These are phyloP conservation scores for Kodamaea restingae DNA, from an alignment of 805 yeast genomes.

Conservation along the genomic window DNA sequence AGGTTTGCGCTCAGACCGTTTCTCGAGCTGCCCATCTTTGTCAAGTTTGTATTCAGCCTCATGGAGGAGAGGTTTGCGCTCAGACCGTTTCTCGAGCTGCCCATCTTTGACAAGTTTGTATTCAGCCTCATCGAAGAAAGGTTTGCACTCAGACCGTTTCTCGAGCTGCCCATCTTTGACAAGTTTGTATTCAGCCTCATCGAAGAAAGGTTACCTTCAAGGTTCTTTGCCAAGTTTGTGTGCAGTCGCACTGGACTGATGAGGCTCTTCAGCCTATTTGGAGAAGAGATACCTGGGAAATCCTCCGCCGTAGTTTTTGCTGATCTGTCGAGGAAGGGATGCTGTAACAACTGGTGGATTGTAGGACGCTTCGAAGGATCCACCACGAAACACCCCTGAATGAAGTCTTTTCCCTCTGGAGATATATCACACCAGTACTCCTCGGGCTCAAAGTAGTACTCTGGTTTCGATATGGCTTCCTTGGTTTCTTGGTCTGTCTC, in stretches of 20 bases:
- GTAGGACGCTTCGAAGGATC: slow-evolving; percentile 46
- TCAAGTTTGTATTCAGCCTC: not conserved
- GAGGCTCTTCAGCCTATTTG: not conserved
- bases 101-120: not conserved
- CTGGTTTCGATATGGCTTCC: slow-evolving; percentile 56
- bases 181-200: not conserved
- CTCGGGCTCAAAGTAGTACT: slow-evolving; percentile 59
- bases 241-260: not conserved
- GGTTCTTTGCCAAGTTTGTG: not conserved
- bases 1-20: not conserved
- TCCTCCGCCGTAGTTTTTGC: too few species aligned
- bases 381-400: slow-evolving; percentile 48
- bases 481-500: slow-evolving; percentile 66
- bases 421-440: slow-evolving; percentile 53
- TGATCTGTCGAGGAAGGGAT: slow-evolving; percentile 30
- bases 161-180: not conserved
- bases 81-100: not conserved
- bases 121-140: not conserved
- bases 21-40: not conserved
- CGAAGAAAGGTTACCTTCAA: not conserved
- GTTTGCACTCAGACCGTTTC: not conserved
- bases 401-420: slow-evolving; percentile 52
- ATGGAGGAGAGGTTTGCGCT: not conserved
- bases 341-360: slow-evolving; percentile 41
- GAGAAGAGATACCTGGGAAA: too few species aligned